Percentiles rank a stretch among this genome's conserved stretches.
Conservation (phyloP, 306 rosid species). For the Sindora glabra region DNA sequence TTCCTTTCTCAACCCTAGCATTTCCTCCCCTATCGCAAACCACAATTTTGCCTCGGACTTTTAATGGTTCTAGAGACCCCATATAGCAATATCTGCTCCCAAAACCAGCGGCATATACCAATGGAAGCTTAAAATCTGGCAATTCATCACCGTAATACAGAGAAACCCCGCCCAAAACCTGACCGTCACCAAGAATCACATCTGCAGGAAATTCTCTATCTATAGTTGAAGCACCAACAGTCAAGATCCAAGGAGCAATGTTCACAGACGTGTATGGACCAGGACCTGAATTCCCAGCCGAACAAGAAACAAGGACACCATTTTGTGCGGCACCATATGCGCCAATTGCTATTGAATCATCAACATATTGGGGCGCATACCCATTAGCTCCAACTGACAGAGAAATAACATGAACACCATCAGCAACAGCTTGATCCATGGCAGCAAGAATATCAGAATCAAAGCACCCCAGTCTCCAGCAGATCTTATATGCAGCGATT, state of each 20-base stretch:
- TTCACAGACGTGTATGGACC: conserved; percentile 57
- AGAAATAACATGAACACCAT: conserved; percentile 68
- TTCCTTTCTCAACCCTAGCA: conserved; percentile 77
- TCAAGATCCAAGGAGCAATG: conserved; percentile 88
- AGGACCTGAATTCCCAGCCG: conserved; percentile 84
- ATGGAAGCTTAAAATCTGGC: conserved; percentile 39
- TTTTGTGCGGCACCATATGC: conserved; percentile 61
- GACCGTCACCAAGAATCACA: conserved; percentile 57
- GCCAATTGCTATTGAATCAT: conserved; percentile 76
- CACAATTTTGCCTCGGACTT: conserved; percentile 66
- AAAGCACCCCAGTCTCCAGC: conserved; percentile 67
- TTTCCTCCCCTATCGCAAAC: conserved; percentile 87
- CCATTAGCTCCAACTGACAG: conserved; percentile 79
- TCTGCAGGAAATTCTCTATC: conserved; percentile 79
- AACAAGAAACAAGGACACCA: conserved; percentile 73
- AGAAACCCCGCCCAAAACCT: conserved; percentile 55
- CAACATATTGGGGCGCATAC: conserved; percentile 36
- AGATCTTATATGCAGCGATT: conserved; percentile 79
- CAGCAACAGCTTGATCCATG: conserved; percentile 77
- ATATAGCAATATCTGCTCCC: conserved; percentile 46
- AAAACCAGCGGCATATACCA: conserved; percentile 53
- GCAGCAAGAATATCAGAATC: conserved; percentile 94
- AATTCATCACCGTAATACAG: conserved; percentile 51
- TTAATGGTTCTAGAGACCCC: conserved; percentile 34
- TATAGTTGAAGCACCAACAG: conserved; percentile 78